A percentile compares a stretch with the other conserved stretches of the same genome.
phyloP scores from a whole-genome alignment of 2,329 filamentous ascomycete genomes.

The Claviceps lovelessii region DNA sequence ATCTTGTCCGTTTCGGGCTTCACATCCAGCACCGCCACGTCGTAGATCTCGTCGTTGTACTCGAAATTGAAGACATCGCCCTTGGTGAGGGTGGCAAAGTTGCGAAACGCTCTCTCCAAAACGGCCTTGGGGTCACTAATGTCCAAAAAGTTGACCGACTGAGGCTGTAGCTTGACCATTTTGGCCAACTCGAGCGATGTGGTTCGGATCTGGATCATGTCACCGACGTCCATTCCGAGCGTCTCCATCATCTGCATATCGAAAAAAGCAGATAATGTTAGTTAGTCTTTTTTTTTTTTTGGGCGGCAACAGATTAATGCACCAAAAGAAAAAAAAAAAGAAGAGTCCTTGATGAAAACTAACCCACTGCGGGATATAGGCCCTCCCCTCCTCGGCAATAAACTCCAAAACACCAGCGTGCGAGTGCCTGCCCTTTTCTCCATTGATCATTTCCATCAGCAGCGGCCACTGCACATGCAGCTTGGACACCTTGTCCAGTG shows the following conservation, averaged over 20 bases:
- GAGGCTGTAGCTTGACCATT: conserved; percentile 92
- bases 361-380: conserved; percentile 93
- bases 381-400: conserved; percentile 90
- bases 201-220: conserved; percentile 88
- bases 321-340: not conserved
- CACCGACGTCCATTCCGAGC: conserved; percentile 74
- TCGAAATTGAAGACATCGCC: conserved; percentile 92
- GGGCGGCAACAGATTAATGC: too few relatives aligned
- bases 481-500: conserved; percentile 89
- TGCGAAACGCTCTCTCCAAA: conserved; percentile 88
- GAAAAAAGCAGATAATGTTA: not conserved
- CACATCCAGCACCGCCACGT: conserved; percentile 84
- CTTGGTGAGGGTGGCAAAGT: conserved; percentile 85
- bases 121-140: conserved; percentile 96
- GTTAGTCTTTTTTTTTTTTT: not conserved
- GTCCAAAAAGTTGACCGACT: conserved; percentile 84
- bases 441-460: conserved; percentile 91
- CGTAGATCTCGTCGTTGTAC: conserved; percentile 90
- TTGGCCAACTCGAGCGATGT: conserved; percentile 82
- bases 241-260: conserved; percentile 73
- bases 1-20: conserved; percentile 74
- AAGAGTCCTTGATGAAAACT: conserved; percentile 12
- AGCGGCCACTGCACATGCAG: conserved; percentile 95
- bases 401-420: conserved; percentile 96
- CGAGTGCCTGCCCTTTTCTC: conserved; percentile 62